A percentile compares a stretch with the other conserved stretches of the same genome.
phyloP scores from a whole-genome alignment of 1,284 basidiomycete species.

The Kalmanozyma brasiliensis region DNA sequence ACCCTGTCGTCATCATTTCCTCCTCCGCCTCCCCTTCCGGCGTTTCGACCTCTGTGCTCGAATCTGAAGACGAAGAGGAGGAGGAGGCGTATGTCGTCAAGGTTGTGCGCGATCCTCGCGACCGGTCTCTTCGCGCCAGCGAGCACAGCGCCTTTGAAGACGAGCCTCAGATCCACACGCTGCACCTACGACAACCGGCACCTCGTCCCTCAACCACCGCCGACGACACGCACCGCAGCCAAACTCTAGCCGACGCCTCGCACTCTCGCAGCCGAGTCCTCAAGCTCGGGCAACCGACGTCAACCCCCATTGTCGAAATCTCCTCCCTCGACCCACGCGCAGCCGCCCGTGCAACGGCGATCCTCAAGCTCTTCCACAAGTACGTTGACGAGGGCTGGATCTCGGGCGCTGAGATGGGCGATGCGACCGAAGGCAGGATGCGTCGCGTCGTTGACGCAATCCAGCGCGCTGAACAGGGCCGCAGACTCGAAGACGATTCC shows the following conservation, averaged over 20 bases:
- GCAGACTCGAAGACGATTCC: constrained; percentile 8
- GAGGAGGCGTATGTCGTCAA: constrained; percentile 14
- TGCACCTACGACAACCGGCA: constrained; percentile 32
- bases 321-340: constrained; percentile 56
- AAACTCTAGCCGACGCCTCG: constrained; percentile 22
- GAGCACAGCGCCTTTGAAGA: constrained; percentile 20
- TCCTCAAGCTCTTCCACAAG: constrained; percentile 61
- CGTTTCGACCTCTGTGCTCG: background rate
- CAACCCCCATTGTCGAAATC: constrained; percentile 59
- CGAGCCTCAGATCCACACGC: constrained; percentile 36
- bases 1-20: constrained; percentile 9
- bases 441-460: constrained; percentile 37
- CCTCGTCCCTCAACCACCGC: background rate
- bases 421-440: constrained; percentile 26
- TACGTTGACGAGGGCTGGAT: constrained; percentile 62
- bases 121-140: constrained; percentile 12
- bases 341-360: constrained; percentile 59
- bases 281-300: constrained; percentile 50
- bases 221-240: background rate
- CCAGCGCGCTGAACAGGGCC: constrained; percentile 10
- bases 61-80: background rate
- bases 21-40: constrained; percentile 12
- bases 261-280: constrained; percentile 48
- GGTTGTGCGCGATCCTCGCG: constrained; percentile 30
- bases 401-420: constrained; percentile 20